phyloP scores from a whole-genome alignment of 2,329 filamentous ascomycete species.

The Pseudocercospora macadamiae region DNA sequence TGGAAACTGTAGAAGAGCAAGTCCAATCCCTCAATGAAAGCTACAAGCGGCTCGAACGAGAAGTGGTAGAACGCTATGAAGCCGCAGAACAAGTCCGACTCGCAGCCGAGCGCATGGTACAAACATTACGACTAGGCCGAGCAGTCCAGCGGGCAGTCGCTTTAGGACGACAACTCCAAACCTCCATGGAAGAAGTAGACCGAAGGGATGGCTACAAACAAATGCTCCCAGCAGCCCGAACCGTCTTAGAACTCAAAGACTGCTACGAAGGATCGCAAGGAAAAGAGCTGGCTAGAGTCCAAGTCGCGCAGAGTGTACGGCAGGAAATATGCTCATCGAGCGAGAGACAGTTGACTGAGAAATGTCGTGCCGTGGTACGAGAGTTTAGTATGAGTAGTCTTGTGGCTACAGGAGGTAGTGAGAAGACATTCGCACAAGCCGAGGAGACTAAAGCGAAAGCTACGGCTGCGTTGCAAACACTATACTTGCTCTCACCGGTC shows the following conservation, averaged over 20 bases:
- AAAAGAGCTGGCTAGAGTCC: slow-evolving; percentile 72
- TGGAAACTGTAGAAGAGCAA: slow-evolving; percentile 77
- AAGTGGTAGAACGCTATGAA: slow-evolving; percentile 83
- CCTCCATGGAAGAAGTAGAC: slow-evolving; percentile 73
- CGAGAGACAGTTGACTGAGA: slow-evolving; percentile 68
- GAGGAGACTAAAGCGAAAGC: slow-evolving; percentile 77
- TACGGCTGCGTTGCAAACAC: slow-evolving; percentile 71
- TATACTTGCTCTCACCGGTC: slow-evolving; percentile 80
- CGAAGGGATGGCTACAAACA: slow-evolving; percentile 65
- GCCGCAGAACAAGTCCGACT: slow-evolving; percentile 80
- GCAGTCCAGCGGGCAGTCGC: slow-evolving; percentile 78
- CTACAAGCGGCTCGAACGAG: slow-evolving; percentile 81
- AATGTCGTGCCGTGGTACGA: slow-evolving; percentile 70
- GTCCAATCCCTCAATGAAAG: slow-evolving; percentile 79
- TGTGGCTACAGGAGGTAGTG: slow-evolving; percentile 31
- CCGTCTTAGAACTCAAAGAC: slow-evolving; percentile 66
- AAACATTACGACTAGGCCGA: slow-evolving; percentile 75
- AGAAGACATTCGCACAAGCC: slow-evolving; percentile 58
- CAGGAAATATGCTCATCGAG: slow-evolving; percentile 70
- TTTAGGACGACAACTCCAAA: slow-evolving; percentile 81
- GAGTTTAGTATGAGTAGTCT: slow-evolving; percentile 77
- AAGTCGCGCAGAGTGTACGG: slow-evolving; percentile 71
- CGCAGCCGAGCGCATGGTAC: slow-evolving; percentile 77
- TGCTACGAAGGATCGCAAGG: slow-evolving; percentile 57
- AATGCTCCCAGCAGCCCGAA: slow-evolving; percentile 80